Evolutionary conservation across 2,329 filamentous ascomycete genomes (phyloP), one percentile per base, ranked within the genome.

Genomic region (Alternaria triticina): DNA sequence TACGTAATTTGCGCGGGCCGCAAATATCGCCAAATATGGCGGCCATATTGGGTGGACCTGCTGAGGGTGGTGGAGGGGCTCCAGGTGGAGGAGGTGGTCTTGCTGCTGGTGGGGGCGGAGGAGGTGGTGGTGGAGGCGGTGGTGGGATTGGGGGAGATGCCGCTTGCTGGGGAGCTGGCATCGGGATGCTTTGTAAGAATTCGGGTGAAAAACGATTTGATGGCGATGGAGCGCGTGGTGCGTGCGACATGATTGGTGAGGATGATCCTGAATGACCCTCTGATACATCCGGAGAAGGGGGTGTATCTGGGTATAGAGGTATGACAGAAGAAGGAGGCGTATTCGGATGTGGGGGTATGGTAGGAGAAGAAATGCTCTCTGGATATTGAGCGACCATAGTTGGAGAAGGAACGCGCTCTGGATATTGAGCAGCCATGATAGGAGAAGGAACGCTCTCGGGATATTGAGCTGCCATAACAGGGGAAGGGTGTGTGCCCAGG

Each of bases 21-120:
- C 54, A 33, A 11, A 66, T 62, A 4, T 49, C 57, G 23, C 27
- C 20, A 15, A 62, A 44, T 11, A 62, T 28, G 22, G 20, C 46
- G 30, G 27, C 20, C 5, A 13, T 46, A 12, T 25, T 12, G 6
- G 36, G 13, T 11, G n/a, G 22, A 13, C 22, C 45, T n/a, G 7
- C 47, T 51, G 17, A 20, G 10, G 22, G 33, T 36, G 12, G 43
- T 36, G 22, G 56, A 33, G 50, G 45, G 3, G 20, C 27, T 27
- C 27, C 44, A 23, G 27, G 20, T 10, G 7, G 11, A 22, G 43
- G 43, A 10, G n/a, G 7, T 20, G 51, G 43, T 36, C 40, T 20
- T 54, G 57, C 22, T 10, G 22, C 30, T 17, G 36, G 33, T n/a
- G 33, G 33, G n/a, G 33, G 33, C 12, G 30, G 30, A 15, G 30